Evolutionary conservation across 495 filamentous ascomycete species (phyloP).

Genomic region (Oidiodendron maius): DNA sequence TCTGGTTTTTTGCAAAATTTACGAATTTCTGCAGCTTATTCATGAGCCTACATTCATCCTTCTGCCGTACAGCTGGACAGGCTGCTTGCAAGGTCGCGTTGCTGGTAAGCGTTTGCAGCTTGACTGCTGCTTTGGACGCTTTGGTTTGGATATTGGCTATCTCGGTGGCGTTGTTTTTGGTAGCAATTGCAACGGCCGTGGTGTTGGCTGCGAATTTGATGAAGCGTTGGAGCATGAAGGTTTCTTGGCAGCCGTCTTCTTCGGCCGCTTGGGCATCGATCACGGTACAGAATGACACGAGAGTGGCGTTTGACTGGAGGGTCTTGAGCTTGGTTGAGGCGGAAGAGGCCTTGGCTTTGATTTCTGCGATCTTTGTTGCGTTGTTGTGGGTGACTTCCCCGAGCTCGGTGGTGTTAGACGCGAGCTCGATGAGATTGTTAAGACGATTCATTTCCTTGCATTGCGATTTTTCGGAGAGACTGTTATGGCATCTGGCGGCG

Average conservation of each 20-base stretch:
- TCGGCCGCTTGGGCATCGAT: slow-evolving; percentile 4
- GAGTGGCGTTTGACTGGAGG: slow-evolving; percentile 9
- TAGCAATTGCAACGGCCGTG: slow-evolving; percentile 8
- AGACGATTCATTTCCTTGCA: slow-evolving; percentile 10
- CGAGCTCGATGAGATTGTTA: slow-evolving; percentile 1
- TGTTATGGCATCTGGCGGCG: slow-evolving; percentile 9
- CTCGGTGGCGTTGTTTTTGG: slow-evolving; percentile 16
- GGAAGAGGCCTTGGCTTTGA: slow-evolving; percentile 11
- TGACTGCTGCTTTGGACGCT: slow-evolving; percentile 5
- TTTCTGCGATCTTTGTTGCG: slow-evolving; percentile 9
- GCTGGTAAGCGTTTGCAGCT: slow-evolving; percentile 3
- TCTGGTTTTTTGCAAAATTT: slow-evolving; percentile 7
- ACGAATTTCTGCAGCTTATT: slow-evolving; percentile 8
- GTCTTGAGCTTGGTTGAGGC: slow-evolving; percentile 5
- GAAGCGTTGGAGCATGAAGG: slow-evolving; percentile 13
- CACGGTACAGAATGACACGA: slow-evolving; percentile 8
- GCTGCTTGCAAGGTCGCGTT: slow-evolving; percentile 15
- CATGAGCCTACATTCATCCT: slow-evolving; percentile 13
- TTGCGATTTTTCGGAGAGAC: background rate
- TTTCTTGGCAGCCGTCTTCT: slow-evolving; percentile 9
- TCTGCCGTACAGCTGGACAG: slow-evolving; percentile 10
- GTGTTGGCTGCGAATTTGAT: slow-evolving; percentile 10
- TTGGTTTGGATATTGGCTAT: slow-evolving; percentile 4
- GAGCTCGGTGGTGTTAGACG: slow-evolving; percentile 11
- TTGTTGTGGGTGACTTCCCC: slow-evolving; percentile 12